A percentile compares a stretch with the other conserved stretches of the same genome.
These are phyloP conservation scores for Ceratobasidium sp. DNA, from an alignment of 1,284 basidiomycete genomes.

Conservation along the genomic window DNA sequence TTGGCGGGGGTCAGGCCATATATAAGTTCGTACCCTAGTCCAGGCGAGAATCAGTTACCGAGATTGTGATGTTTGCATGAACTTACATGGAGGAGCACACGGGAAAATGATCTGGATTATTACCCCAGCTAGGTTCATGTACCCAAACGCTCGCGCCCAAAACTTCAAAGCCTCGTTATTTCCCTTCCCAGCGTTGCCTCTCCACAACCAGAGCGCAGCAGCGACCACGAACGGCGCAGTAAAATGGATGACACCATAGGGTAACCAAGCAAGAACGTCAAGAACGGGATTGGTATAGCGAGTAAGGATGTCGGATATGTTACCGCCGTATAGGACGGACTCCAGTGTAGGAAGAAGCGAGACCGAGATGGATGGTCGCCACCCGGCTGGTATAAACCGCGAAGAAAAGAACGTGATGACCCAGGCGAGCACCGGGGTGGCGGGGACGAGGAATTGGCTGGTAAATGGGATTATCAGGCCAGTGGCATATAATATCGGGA, in stretches of 20 bases:
- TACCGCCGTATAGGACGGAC: slow-evolving; percentile 93
- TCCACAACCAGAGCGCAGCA: slow-evolving; percentile 78
- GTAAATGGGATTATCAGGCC: slow-evolving; percentile 85
- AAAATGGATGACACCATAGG: slow-evolving; percentile 95
- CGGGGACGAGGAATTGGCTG: slow-evolving; percentile 88
- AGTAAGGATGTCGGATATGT: slow-evolving; percentile 96
- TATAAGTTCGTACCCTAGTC: slow-evolving; percentile 94
- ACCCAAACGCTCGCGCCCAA: slow-evolving; percentile 91
- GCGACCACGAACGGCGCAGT: slow-evolving; percentile 83
- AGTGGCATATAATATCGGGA: slow-evolving; percentile 77
- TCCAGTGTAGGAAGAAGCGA: slow-evolving; percentile 94
- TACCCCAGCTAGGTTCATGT: slow-evolving; percentile 92
- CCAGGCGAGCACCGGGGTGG: slow-evolving; percentile 87
- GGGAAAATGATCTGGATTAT: slow-evolving; percentile 90
- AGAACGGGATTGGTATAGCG: slow-evolving; percentile 91
- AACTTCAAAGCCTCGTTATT: slow-evolving; percentile 74
- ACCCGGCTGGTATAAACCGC: slow-evolving; percentile 80
- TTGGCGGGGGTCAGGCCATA: slow-evolving; percentile 95
- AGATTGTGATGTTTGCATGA: neutral
- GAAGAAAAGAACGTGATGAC: slow-evolving; percentile 88
- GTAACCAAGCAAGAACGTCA: slow-evolving; percentile 94
- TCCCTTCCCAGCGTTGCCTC: slow-evolving; percentile 64
- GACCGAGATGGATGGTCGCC: slow-evolving; percentile 88
- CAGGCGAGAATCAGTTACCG: neutral
- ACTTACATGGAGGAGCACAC: slow-evolving; percentile 85